Evolutionary conservation across 192 early-diverging fungal species (phyloP).

Genomic region (Podila verticillata): DNA sequence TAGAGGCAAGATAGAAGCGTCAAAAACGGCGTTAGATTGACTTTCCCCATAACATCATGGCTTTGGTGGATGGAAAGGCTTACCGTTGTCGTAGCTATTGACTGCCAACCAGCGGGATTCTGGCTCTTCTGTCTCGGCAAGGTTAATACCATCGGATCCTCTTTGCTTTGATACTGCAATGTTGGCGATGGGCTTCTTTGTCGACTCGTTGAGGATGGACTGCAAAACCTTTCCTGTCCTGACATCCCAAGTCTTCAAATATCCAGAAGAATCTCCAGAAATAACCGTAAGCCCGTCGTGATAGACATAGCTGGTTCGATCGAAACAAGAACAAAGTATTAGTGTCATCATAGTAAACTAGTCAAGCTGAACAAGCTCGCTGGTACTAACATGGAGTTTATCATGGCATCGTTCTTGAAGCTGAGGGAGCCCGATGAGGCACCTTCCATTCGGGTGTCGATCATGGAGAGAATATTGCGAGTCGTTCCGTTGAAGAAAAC

Average conservation of each 20-base stretch:
- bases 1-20: constrained; percentile 13
- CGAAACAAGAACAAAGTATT: neutral
- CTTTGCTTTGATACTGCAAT: constrained; percentile 64
- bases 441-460: constrained; percentile 64
- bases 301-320: constrained; percentile 61
- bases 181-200: constrained; percentile 82
- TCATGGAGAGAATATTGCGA: constrained; percentile 73
- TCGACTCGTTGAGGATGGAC: constrained; percentile 68
- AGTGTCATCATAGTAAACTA: neutral
- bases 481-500: constrained; percentile 85
- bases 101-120: constrained; percentile 86
- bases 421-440: constrained; percentile 26
- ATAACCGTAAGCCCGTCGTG: constrained; percentile 76
- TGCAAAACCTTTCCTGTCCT: constrained; percentile 64
- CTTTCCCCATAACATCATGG: neutral
- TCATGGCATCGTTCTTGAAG: constrained; percentile 79
- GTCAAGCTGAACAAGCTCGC: neutral
- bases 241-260: constrained; percentile 93
- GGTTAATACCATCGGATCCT: constrained; percentile 11
- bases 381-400: constrained; percentile 71
- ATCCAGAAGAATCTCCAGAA: constrained; percentile 88
- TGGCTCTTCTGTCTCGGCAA: constrained; percentile 56
- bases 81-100: constrained; percentile 95
- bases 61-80: neutral
- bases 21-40: neutral